A percentile compares a stretch with the other conserved stretches of the same genome.
These are phyloP conservation scores for Cladorrhinum sp. DNA, from an alignment of 2,329 filamentous ascomycete species.

Conservation along the genomic window DNA sequence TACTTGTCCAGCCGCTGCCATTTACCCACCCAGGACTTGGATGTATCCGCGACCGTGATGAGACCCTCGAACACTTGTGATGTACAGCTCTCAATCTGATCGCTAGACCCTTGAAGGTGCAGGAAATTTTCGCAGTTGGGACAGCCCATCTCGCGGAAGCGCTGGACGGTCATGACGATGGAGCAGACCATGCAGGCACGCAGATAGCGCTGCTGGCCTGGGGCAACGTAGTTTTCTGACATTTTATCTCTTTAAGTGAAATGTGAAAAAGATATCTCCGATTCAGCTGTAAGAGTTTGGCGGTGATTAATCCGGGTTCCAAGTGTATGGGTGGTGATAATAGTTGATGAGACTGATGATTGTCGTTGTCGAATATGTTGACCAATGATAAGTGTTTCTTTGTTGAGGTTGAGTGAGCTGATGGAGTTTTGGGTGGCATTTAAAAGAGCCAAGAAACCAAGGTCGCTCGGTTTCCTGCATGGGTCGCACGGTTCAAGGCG, in stretches of 20 bases:
- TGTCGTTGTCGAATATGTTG: not conserved
- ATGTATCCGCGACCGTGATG: constrained; percentile 80
- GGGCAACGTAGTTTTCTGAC: constrained; percentile 64
- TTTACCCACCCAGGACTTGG: constrained; percentile 87
- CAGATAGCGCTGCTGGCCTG: constrained; percentile 76
- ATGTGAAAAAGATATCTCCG: not conserved
- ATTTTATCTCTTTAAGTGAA: constrained; percentile 29
- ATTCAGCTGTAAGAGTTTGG: not conserved
- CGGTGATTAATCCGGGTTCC: not conserved
- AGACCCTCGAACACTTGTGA: constrained; percentile 94
- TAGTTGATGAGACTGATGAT: not conserved
- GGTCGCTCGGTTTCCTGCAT: not conserved
- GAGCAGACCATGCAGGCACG: constrained; percentile 99
- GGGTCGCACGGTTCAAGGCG: constrained; percentile 23
- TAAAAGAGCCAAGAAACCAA: not conserved
- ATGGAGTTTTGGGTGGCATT: not conserved
- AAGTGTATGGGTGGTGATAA: not conserved
- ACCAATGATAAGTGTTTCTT: constrained; percentile 1
- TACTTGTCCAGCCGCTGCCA: constrained; percentile 92
- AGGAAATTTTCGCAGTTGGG: constrained; percentile 96
- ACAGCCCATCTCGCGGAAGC: constrained; percentile 83
- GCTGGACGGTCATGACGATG: constrained; percentile 77
- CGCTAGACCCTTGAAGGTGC: constrained; percentile 72
- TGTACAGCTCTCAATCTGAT: constrained; percentile 87
- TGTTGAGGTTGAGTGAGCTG: constrained; percentile 3